Evolutionary conservation across 768 basidiomycete genomes (phyloP).

Genomic region (Phanerodontia chrysosporium): DNA sequence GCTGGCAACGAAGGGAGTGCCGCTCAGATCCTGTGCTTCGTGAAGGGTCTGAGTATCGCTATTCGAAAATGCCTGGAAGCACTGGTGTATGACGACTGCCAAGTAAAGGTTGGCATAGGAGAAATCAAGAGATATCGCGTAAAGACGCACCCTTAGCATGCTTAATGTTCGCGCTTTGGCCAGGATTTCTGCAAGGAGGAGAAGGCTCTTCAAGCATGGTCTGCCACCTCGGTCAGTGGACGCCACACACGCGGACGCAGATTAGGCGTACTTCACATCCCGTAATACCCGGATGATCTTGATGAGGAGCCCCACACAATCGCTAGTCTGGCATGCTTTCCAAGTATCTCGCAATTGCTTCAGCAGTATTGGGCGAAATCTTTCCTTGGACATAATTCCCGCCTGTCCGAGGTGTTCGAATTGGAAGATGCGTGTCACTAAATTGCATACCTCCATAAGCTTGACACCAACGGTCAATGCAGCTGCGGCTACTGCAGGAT

Average conservation of each 20-base stretch:
- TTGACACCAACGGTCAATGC: conserved; percentile 34
- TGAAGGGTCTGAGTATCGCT: conserved; percentile 6
- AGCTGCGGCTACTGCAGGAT: conserved; percentile 40
- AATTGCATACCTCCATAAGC: conserved; percentile 26
- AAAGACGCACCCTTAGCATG: conserved; percentile 15
- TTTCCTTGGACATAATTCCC: conserved; percentile 14
- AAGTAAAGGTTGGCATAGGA: background rate
- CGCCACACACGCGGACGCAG: background rate
- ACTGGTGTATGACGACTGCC: conserved; percentile 19
- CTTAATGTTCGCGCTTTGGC: background rate
- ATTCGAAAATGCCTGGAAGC: conserved; percentile 15
- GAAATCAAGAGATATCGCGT: background rate
- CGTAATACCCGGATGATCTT: conserved; percentile 14
- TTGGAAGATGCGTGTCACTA: background rate
- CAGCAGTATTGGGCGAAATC: conserved; percentile 10
- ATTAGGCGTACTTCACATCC: conserved; percentile 7
- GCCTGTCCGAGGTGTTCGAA: conserved; percentile 9
- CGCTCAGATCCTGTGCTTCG: conserved; percentile 9
- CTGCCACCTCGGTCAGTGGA: conserved; percentile 4
- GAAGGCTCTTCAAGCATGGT: conserved; percentile 11
- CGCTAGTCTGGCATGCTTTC: conserved; percentile 8
- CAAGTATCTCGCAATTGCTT: conserved; percentile 15
- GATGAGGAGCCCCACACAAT: conserved; percentile 9
- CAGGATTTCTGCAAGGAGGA: conserved; percentile 14
- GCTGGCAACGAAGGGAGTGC: conserved; percentile 31